Percentiles rank a stretch among this genome's conserved stretches.
These are phyloP conservation scores for Melanomma pulvis-pyrius DNA, from an alignment of 495 filamentous ascomycete species.

Conservation along the genomic window DNA sequence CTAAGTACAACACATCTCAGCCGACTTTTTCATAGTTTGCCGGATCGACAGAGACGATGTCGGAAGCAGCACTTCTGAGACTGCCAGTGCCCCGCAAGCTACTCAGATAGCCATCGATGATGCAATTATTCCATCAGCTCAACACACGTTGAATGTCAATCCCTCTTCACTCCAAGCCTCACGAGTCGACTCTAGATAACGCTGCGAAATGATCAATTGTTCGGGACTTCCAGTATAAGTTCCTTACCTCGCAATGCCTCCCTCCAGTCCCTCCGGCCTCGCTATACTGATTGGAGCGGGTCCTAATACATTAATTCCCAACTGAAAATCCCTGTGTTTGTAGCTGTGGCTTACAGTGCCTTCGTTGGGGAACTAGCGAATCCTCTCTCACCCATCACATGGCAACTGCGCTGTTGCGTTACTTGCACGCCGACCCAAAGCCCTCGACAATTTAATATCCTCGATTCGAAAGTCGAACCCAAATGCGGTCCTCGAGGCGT, in stretches of 20 bases:
- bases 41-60: neutral
- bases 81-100: neutral
- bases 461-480: slow-evolving; percentile 46
- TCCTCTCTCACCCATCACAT: slow-evolving; percentile 50
- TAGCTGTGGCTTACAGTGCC: slow-evolving; percentile 11
- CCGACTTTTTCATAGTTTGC: neutral
- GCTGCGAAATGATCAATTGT: too few relatives aligned
- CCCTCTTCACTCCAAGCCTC: neutral
- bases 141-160: neutral
- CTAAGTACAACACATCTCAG: neutral
- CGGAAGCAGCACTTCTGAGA: neutral
- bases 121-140: neutral
- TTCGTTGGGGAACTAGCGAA: slow-evolving; percentile 50
- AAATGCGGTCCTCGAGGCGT: slow-evolving; percentile 48
- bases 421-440: slow-evolving; percentile 49
- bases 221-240: too few relatives aligned
- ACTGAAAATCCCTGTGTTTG: neutral
- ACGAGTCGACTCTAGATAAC: too few relatives aligned
- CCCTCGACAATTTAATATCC: slow-evolving; percentile 45
- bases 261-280: slow-evolving; percentile 43
- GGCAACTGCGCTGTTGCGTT: slow-evolving; percentile 55
- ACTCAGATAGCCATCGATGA: neutral
- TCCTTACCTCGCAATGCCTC: slow-evolving; percentile 41
- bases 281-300: slow-evolving; percentile 54
- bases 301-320: slow-evolving; percentile 44